Conservation (phyloP, 345 rosid genomes). For the Passiflora organensis region DNA sequence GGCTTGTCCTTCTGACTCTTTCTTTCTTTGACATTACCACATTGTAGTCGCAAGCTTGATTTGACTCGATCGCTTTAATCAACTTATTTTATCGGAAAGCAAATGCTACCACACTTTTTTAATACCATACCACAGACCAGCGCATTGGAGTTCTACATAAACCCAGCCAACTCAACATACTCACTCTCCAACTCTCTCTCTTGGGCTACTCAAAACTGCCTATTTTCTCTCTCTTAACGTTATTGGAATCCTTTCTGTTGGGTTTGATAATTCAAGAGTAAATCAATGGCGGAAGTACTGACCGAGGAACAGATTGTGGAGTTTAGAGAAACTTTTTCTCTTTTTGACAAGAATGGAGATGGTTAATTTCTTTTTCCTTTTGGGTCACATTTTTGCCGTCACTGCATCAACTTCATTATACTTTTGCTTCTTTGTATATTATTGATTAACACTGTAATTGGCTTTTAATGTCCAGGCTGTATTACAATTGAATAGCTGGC, state of each 20-base stretch:
- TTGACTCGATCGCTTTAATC: too few relatives aligned
- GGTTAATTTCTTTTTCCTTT: constrained; percentile 32
- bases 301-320: constrained; percentile 63
- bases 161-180: constrained; percentile 44
- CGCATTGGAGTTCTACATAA: constrained; percentile 38
- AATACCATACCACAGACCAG: background rate
- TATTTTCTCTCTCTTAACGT: background rate
- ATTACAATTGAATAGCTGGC: constrained; percentile 76
- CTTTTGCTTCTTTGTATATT: too few relatives aligned
- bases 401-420: too few relatives aligned
- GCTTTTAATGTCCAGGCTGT: constrained; percentile 33
- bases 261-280: too few relatives aligned
- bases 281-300: constrained; percentile 29
- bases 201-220: background rate
- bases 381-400: too few relatives aligned
- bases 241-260: background rate
- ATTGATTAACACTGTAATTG: background rate
- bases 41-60: too few relatives aligned
- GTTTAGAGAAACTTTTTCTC: constrained; percentile 68
- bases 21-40: background rate
- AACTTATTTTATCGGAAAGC: background rate
- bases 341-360: constrained; percentile 69
- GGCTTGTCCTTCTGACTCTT: background rate
- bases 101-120: too few relatives aligned
- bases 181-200: background rate